These are phyloP conservation scores for Fusarium azukiicola DNA, from an alignment of 2,329 filamentous ascomycete species.

Conservation along the genomic window DNA sequence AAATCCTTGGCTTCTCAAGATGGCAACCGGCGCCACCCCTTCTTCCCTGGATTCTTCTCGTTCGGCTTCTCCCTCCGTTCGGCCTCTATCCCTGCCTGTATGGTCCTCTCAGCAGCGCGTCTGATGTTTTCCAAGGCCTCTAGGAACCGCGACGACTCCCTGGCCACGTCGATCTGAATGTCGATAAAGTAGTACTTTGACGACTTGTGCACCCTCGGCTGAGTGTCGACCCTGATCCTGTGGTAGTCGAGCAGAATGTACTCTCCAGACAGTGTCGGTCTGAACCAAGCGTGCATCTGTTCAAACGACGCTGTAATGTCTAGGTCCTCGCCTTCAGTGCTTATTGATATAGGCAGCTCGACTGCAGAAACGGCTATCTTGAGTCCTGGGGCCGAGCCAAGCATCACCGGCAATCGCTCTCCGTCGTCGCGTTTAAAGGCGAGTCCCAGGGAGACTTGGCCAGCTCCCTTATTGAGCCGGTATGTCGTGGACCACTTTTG, in stretches of 20 bases:
- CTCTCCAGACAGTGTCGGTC: neutral
- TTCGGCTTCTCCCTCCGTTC: neutral
- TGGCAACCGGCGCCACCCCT: constrained; percentile 14
- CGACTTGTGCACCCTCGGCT: constrained; percentile 18
- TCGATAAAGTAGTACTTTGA: constrained; percentile 30
- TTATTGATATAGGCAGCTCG: constrained; percentile 12
- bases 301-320: neutral
- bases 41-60: neutral
- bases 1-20: neutral
- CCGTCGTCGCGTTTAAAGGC: constrained; percentile 26
- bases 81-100: neutral
- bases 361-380: constrained; percentile 23
- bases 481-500: constrained; percentile 10
- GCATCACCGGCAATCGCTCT: constrained; percentile 22
- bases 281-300: constrained; percentile 8
- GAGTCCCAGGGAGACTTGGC: constrained; percentile 13
- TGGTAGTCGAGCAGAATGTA: constrained; percentile 19
- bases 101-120: neutral
- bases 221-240: constrained; percentile 17
- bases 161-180: neutral
- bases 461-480: neutral
- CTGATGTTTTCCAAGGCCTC: neutral
- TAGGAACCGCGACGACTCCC: constrained; percentile 4
- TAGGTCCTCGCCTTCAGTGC: neutral
- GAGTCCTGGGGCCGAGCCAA: constrained; percentile 21